phyloP scores from a whole-genome alignment of 2,329 filamentous ascomycete genomes.

The Fusarium sororula region DNA sequence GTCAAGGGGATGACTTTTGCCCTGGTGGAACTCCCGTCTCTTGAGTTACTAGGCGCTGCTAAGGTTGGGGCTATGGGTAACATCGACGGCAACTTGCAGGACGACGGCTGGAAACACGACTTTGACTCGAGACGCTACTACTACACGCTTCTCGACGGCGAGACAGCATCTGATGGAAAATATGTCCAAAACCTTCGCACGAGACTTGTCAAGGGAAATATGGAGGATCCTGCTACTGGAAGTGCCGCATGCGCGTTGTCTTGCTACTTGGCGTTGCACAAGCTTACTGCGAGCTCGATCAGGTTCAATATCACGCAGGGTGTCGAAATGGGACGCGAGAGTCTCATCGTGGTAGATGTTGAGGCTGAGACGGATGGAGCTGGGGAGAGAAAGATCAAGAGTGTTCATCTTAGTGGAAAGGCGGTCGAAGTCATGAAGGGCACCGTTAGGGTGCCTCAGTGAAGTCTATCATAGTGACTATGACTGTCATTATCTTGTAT shows the following conservation, averaged over 20 bases:
- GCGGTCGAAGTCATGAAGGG: constrained; percentile 17
- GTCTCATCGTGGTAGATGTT: constrained; percentile 59
- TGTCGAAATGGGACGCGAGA: constrained; percentile 71
- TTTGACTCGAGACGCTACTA: constrained; percentile 65
- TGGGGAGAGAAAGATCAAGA: background rate
- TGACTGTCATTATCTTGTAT: no score
- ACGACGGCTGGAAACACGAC: constrained; percentile 62
- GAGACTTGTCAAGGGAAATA: constrained; percentile 62
- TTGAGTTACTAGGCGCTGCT: constrained; percentile 64
- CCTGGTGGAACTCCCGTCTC: constrained; percentile 66
- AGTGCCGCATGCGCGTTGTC: constrained; percentile 67
- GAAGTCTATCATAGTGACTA: background rate
- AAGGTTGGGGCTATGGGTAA: constrained; percentile 48
- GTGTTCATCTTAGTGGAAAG: constrained; percentile 18
- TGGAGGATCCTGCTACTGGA: constrained; percentile 70
- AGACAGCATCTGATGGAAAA: constrained; percentile 26
- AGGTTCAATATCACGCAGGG: constrained; percentile 68
- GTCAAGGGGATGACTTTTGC: constrained; percentile 79
- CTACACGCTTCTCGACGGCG: constrained; percentile 56
- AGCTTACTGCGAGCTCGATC: constrained; percentile 37
- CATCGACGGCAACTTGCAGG: constrained; percentile 49
- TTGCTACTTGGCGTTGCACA: constrained; percentile 60
- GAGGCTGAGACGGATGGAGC: constrained; percentile 16
- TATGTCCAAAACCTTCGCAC: constrained; percentile 56
- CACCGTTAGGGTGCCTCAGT: background rate